Percentiles rank a stretch among this genome's conserved stretches.
These are phyloP conservation scores for Hibiscus tridactylites DNA, from an alignment of 345 rosid species.

Conservation along the genomic window DNA sequence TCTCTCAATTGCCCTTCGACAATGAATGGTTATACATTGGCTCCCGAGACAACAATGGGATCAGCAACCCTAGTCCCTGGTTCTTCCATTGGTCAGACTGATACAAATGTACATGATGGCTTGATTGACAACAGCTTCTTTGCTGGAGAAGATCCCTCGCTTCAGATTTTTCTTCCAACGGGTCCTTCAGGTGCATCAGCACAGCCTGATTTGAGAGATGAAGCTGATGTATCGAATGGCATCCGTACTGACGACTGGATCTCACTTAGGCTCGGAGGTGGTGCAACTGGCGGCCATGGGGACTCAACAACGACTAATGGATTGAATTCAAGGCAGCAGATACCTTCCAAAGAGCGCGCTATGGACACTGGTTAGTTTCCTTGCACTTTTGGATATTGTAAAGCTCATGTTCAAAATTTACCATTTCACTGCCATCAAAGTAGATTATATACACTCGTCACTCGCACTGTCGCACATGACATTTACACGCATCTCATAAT, in stretches of 20 bases:
- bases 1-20: constrained; percentile 43
- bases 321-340: constrained; percentile 42
- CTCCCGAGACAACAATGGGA: constrained; percentile 47
- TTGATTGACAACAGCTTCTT: constrained; percentile 78
- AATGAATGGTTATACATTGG: constrained; percentile 56
- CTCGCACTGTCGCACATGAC: too few relatives aligned
- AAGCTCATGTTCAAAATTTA: not conserved
- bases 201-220: constrained; percentile 54
- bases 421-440: not conserved
- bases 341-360: constrained; percentile 40
- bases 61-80: constrained; percentile 36
- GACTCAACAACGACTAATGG: constrained; percentile 44
- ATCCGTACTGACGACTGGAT: constrained; percentile 78
- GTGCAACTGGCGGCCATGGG: constrained; percentile 40
- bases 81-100: constrained; percentile 44
- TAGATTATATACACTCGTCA: not conserved
- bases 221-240: constrained; percentile 65
- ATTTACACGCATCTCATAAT: too few relatives aligned
- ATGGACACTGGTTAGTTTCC: constrained; percentile 69
- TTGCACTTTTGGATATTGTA: constrained; percentile 9
- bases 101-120: constrained; percentile 44
- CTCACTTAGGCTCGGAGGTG: constrained; percentile 87
- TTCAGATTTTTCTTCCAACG: constrained; percentile 88
- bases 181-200: constrained; percentile 57
- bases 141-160: constrained; percentile 79